Evolutionary conservation across 2,329 filamentous ascomycete species (phyloP), one percentile per base, ranked within the genome.

Genomic region (Pestalotiopsis sp.): DNA sequence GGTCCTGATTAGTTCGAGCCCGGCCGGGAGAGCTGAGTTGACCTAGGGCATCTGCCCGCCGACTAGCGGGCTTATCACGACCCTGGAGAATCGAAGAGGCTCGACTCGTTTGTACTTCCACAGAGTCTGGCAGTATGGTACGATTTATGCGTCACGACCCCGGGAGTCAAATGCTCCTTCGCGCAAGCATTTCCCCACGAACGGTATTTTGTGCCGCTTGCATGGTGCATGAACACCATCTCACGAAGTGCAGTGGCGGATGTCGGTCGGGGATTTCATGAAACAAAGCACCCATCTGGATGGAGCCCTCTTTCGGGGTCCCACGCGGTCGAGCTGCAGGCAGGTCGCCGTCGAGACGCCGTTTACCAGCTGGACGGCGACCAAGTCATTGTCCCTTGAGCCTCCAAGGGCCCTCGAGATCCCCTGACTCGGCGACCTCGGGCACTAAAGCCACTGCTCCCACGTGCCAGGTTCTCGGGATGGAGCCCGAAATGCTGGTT

Each of bases 401-500:
- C 31, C 31, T 36, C 31, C 2, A 36, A 36, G 2, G 31, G 49
- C 7, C 31, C 36, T n/a, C 23, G 31, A 7, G 36, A 13, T n/a
- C 56, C 9, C 25, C 38, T 36, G 6, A 49, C 38, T 68, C 67
- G 67, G 61, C 61, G 52, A 68, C 59, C 67, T 65, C 67, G 67
- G 62, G 62, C 38, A 65, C 61, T 65, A 31, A 25, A 57, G 9
- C n/a, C 2, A 17, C 27, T 4, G 41, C 27, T 36, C 25, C 58
- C 49, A 62, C 3, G 25, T 4, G 36, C 56, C 45, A 12, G 23
- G 17, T 61, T 59, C 49, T 49, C 49, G 27, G 11, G 27, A 41
- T 58, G 17, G 5, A 58, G 20, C 58, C 25, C 36, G 17, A 6
- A 2, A 27, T 39, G n/a, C 52, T 66, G 52, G 11, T 27, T 14